phyloP scores from a whole-genome alignment of 495 filamentous ascomycete genomes.

The Stereocaulon alpinum region DNA sequence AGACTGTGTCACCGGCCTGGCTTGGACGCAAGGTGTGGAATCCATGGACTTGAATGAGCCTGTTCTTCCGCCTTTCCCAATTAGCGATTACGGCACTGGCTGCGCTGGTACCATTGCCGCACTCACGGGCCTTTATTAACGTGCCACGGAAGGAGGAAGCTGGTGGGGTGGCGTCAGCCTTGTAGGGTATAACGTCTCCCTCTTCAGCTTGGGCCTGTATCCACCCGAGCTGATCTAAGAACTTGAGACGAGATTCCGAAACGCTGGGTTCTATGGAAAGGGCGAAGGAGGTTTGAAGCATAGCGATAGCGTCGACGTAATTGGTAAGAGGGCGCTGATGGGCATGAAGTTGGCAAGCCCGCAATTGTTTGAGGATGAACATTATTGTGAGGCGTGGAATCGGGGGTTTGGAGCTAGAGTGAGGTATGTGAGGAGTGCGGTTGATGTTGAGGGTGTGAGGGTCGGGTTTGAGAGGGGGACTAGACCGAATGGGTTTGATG shows the following conservation, averaged over 20 bases:
- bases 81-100: conserved; percentile 70
- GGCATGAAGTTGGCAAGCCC: conserved; percentile 47
- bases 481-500: background rate
- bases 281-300: conserved; percentile 39
- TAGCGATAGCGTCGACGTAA: conserved; percentile 61
- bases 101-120: conserved; percentile 57
- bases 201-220: conserved; percentile 54
- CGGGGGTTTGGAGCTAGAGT: conserved; percentile 38
- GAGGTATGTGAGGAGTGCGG: conserved; percentile 19
- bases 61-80: conserved; percentile 71
- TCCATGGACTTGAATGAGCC: conserved; percentile 62
- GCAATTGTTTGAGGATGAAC: conserved; percentile 37
- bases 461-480: background rate
- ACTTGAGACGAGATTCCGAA: conserved; percentile 43
- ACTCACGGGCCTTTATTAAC: conserved; percentile 49
- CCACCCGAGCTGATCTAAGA: conserved; percentile 43
- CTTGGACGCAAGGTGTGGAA: conserved; percentile 58
- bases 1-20: conserved; percentile 51
- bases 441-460: background rate
- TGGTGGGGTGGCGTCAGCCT: conserved; percentile 55
- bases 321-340: conserved; percentile 53
- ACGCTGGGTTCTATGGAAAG: background rate
- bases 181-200: conserved; percentile 59
- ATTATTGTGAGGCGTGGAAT: conserved; percentile 40
- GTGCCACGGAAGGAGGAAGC: conserved; percentile 51